Base-by-base conservation (phyloP, 495 filamentous ascomycete genomes). In the Evernia prunastri region DNA sequence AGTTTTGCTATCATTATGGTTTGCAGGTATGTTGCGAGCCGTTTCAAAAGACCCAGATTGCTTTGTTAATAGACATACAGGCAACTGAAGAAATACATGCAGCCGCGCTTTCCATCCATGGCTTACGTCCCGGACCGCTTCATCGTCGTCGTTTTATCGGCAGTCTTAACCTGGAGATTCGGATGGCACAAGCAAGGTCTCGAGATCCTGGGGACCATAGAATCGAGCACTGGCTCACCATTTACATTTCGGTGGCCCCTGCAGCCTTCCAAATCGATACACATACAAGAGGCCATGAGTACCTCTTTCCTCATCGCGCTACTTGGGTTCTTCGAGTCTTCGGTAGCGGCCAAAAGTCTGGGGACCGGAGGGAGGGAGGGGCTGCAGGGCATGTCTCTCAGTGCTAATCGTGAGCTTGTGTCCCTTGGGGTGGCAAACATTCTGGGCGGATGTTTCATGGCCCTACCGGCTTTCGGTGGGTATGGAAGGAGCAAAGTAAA, bases 401-500 rank as follows among this genome's bases (percentile, higher is more conserved):
- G 91, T 71, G 85, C 94, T 1, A 99, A 99, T 70, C 84, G 94
- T 27, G 94, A 99, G 72, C 86, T 99, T 67, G 89, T 97, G 15
- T 93, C 95, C 1, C 81, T 99, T 1, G 94, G 94, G 1, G 82
- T 89, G 12, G 92, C 95, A 8, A 99, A 99, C 72, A 72, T 97
- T 15, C 74, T 93, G 9, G 92, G 93, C n/a, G 87, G 89, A 1
- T 89, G 90, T 69, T 99, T 97, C 74, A 89, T 89, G 81, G 84
- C 89, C 11, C 79, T 99, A 8, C 94, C 94, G 13, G 91, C 90
- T 1, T 99, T 97, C 79, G 94, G 94, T 18, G 94, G 94, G 2
- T 99, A 99, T 71, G 94, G 93, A 36, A 82, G 94, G 69, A 96
- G 90, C 76, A 99, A 97, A 70, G 89, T 97, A 66, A 99, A 97